A percentile compares a stretch with the other conserved stretches of the same genome.
phyloP scores from a whole-genome alignment of 495 filamentous ascomycete genomes.

The Neurospora sp. region DNA sequence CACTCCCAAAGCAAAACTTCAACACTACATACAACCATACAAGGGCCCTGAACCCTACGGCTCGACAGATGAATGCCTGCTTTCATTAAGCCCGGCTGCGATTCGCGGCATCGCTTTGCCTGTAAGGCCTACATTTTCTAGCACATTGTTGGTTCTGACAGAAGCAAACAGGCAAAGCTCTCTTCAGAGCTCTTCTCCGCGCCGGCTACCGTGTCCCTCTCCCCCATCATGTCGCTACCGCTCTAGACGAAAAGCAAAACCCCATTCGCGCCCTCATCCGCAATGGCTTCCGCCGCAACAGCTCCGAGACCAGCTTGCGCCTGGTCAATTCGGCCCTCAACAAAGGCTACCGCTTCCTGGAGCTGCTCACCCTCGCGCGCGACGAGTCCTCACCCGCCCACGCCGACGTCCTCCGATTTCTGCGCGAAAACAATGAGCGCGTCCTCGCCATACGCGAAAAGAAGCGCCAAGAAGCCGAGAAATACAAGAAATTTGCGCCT shows the following conservation, averaged over 20 bases:
- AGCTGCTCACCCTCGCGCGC: constrained; percentile 12
- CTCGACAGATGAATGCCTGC: constrained; percentile 25
- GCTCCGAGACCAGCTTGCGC: constrained; percentile 41
- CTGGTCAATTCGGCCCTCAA: constrained; percentile 45
- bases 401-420: constrained; percentile 22
- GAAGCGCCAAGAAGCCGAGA: neutral
- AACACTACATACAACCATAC: neutral
- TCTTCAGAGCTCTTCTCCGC: constrained; percentile 62
- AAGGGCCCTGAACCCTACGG: neutral
- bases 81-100: constrained; percentile 36
- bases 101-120: constrained; percentile 52
- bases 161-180: constrained; percentile 48
- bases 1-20: neutral
- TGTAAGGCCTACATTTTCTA: constrained; percentile 36
- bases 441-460: constrained; percentile 13
- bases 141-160: neutral
- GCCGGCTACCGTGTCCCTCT: constrained; percentile 44
- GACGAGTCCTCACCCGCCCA: constrained; percentile 11
- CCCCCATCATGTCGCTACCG: constrained; percentile 27
- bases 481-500: neutral
- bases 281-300: constrained; percentile 50
- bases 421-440: constrained; percentile 20
- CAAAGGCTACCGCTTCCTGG: constrained; percentile 48
- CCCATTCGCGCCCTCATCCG: constrained; percentile 34
- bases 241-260: constrained; percentile 26